phyloP scores from a whole-genome alignment of 140 eudicot species.

The Anethum foeniculum region DNA sequence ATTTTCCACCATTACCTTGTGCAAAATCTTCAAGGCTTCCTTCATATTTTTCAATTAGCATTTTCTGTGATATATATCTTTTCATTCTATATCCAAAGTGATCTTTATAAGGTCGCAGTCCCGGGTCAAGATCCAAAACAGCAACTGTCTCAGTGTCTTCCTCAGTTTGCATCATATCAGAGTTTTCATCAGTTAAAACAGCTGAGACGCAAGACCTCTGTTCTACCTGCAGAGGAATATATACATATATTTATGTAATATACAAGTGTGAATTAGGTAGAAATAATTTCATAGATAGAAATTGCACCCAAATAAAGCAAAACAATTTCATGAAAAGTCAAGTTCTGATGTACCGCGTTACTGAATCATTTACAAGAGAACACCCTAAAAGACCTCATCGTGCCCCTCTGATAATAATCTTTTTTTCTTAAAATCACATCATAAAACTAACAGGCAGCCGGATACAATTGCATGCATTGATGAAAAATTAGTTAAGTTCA shows the following conservation, averaged over 20 bases:
- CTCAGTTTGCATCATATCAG: constrained; percentile 29
- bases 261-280: neutral
- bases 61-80: constrained; percentile 60
- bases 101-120: constrained; percentile 55
- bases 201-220: constrained; percentile 34
- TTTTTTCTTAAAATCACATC: neutral
- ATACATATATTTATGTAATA: neutral
- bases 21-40: constrained; percentile 88
- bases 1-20: constrained; percentile 44
- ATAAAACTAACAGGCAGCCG: neutral
- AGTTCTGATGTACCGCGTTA: neutral
- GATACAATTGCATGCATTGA: neutral
- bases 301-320: neutral
- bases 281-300: neutral
- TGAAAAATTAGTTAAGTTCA: neutral
- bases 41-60: constrained; percentile 65
- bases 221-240: constrained; percentile 33
- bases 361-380: neutral
- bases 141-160: constrained; percentile 31
- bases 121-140: constrained; percentile 58
- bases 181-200: constrained; percentile 43
- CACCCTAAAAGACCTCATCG: neutral
- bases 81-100: constrained; percentile 63
- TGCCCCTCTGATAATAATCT: neutral
- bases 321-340: neutral